Base-by-base conservation (phyloP, 306 rosid species). In the Mimosa pudica region DNA sequence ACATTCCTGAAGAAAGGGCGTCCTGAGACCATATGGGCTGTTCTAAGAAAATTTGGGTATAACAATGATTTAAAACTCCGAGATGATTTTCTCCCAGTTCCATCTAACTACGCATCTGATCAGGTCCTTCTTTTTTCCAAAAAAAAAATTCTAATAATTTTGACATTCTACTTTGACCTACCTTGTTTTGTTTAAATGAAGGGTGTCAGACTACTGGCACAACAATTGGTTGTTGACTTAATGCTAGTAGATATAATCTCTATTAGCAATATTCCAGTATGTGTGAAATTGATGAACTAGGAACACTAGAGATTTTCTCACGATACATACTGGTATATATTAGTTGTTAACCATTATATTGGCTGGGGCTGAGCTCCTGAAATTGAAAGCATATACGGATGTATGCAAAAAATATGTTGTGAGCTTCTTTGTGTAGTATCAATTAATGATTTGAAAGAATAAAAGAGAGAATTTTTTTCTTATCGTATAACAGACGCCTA, bases 1-100 rank as follows among this genome's bases (percentile, higher is more conserved):
- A 88, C 91, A 81, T 95, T 95, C 86, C 82, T 95, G 73, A 91
- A 86, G 69, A 90, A 85, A 83, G 94, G 92, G 76, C 90, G 83
- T 77, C 86, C 90, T 44, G 98, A 95, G 88, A 87, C 96, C 81
- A 80, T 93, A 55, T 95, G 98, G 98, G 88, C 96, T 33, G 97
- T 95, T 65, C 83, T 95, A 60, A 88, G 98, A 81, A 85, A 86
- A 87, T 95, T 86, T 75, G 98, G 98, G 74, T 95, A 95, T 78
- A 85, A 90, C 62, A 85, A 91, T 86, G 87, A 90, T 82, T 85
- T 95, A 74, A 91, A 91, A 85, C 92, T 95, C 77, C 86, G 71
- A 80, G 92, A 85, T 46, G 92, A 95, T 82, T 82, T 85, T 82
- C 88, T 90, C 77, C 90, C 92, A 3, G 80, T 89, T 79, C 98